phyloP scores from a whole-genome alignment of 331 rosid genomes.

The Phaseolus coccineus region DNA sequence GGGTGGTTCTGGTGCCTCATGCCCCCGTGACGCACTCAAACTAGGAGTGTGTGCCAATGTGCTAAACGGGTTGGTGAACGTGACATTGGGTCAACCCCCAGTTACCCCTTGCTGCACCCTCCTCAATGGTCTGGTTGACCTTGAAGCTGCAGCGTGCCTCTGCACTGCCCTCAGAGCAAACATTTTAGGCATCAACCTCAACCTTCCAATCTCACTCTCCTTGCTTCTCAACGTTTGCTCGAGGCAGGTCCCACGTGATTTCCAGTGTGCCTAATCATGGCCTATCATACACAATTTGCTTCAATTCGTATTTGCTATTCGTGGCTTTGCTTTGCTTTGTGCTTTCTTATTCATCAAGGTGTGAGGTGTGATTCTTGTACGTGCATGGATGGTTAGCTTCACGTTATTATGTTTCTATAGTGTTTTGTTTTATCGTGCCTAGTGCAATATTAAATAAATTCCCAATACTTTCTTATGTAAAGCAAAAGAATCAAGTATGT shows the following conservation, averaged over 20 bases:
- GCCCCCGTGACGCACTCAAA: slow-evolving; percentile 75
- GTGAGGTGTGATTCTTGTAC: slow-evolving; percentile 21
- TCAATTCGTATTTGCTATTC: background rate
- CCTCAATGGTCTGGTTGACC: slow-evolving; percentile 69
- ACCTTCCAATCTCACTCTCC: slow-evolving; percentile 68
- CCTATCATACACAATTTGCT: background rate
- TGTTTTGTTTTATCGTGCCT: slow-evolving; percentile 25
- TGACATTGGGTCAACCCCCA: slow-evolving; percentile 67
- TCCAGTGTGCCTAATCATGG: slow-evolving; percentile 60
- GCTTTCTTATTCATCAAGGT: background rate
- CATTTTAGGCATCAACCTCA: slow-evolving; percentile 74
- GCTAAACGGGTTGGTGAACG: slow-evolving; percentile 64
- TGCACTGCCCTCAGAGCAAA: slow-evolving; percentile 83
- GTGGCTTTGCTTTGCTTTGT: background rate
- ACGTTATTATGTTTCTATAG: slow-evolving; percentile 40
- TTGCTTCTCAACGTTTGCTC: slow-evolving; percentile 74
- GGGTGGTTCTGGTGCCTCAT: background rate
- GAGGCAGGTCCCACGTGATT: slow-evolving; percentile 52
- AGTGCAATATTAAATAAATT: slow-evolving; percentile 25
- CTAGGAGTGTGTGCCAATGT: slow-evolving; percentile 73
- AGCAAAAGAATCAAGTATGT: slow-evolving; percentile 1
- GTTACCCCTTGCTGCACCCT: slow-evolving; percentile 73
- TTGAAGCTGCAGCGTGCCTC: slow-evolving; percentile 85
- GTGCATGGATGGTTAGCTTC: slow-evolving; percentile 46
- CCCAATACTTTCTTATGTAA: slow-evolving; percentile 19